Percentiles rank a stretch among this genome's conserved stretches.
These are phyloP conservation scores for Globisporangium splendens DNA, from an alignment of 352 stramenopile species.

Conservation along the genomic window DNA sequence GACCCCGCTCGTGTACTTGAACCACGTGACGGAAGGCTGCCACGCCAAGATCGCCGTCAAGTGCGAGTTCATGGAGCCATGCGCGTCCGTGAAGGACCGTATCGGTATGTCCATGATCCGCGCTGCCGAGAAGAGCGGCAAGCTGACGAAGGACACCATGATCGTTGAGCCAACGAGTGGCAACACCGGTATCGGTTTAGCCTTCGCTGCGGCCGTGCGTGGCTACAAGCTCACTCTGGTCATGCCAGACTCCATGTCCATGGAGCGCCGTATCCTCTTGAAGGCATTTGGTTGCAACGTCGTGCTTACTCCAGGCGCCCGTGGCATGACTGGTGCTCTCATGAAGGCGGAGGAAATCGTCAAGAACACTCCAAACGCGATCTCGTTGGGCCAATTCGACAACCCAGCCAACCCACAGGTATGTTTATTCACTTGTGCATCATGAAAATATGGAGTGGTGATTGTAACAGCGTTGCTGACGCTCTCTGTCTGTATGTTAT, in stretches of 20 bases:
- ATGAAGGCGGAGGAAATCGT: slow-evolving; percentile 80
- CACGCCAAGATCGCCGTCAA: slow-evolving; percentile 87
- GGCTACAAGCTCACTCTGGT: slow-evolving; percentile 93
- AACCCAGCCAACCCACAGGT: slow-evolving; percentile 94
- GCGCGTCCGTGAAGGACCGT: slow-evolving; percentile 82
- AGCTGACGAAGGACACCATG: slow-evolving; percentile 68
- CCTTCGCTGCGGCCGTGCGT: slow-evolving; percentile 87
- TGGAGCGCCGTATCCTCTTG: slow-evolving; percentile 94
- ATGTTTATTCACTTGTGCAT: background rate
- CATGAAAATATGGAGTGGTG: too few species aligned
- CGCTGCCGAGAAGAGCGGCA: slow-evolving; percentile 62
- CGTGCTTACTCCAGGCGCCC: slow-evolving; percentile 88
- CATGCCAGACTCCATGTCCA: slow-evolving; percentile 95
- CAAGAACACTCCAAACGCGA: slow-evolving; percentile 65
- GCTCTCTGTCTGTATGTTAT: background rate
- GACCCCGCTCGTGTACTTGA: slow-evolving; percentile 93
- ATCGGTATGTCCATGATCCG: slow-evolving; percentile 87
- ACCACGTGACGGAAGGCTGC: slow-evolving; percentile 72
- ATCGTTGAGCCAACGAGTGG: slow-evolving; percentile 95
- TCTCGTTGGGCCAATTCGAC: slow-evolving; percentile 94
- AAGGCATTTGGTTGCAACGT: slow-evolving; percentile 92
- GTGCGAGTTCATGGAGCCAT: slow-evolving; percentile 90
- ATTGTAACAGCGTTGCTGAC: too few species aligned
- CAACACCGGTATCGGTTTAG: slow-evolving; percentile 94
- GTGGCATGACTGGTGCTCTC: slow-evolving; percentile 76